Evolutionary conservation across 768 basidiomycete genomes (phyloP).

Genomic region (Boletus tomentosulus): DNA sequence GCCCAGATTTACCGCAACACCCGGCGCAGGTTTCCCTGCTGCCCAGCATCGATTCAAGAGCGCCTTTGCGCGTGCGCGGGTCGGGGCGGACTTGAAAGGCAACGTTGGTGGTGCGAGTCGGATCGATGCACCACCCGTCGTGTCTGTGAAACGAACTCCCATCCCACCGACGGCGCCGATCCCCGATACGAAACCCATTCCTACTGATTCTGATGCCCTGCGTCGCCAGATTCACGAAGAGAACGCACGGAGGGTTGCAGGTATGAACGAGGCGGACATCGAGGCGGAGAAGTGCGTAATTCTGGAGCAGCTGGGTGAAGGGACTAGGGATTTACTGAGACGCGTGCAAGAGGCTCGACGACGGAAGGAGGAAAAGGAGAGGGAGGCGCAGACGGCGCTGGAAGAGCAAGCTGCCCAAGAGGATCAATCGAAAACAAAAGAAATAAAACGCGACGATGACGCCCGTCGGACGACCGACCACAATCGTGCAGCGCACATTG

Average conservation of each 20-base stretch:
- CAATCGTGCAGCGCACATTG: neutral
- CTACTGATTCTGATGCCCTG: slow-evolving; percentile 36
- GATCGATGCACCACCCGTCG: slow-evolving; percentile 20
- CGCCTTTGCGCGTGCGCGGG: slow-evolving; percentile 51
- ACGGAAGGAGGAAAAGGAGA: slow-evolving; percentile 10
- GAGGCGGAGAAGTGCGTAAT: slow-evolving; percentile 64
- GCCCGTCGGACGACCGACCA: neutral
- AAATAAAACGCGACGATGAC: neutral
- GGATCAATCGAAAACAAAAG: neutral
- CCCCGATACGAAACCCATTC: slow-evolving; percentile 14
- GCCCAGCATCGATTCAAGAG: slow-evolving; percentile 64
- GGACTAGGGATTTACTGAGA: slow-evolving; percentile 57
- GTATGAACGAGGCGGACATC: slow-evolving; percentile 70
- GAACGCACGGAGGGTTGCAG: slow-evolving; percentile 56
- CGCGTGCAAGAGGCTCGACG: slow-evolving; percentile 20
- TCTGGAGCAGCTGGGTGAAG: slow-evolving; percentile 66
- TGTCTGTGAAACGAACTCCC: slow-evolving; percentile 18
- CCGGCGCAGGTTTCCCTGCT: slow-evolving; percentile 53
- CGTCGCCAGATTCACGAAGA: slow-evolving; percentile 58
- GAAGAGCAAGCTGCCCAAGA: neutral
- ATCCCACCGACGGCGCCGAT: slow-evolving; percentile 16
- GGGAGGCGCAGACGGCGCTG: neutral
- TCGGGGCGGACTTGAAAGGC: slow-evolving; percentile 23
- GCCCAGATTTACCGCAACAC: slow-evolving; percentile 15
- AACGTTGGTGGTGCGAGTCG: slow-evolving; percentile 19